phyloP scores from a whole-genome alignment of 192 early-diverging fungal species.

The Coemansia sp. region DNA sequence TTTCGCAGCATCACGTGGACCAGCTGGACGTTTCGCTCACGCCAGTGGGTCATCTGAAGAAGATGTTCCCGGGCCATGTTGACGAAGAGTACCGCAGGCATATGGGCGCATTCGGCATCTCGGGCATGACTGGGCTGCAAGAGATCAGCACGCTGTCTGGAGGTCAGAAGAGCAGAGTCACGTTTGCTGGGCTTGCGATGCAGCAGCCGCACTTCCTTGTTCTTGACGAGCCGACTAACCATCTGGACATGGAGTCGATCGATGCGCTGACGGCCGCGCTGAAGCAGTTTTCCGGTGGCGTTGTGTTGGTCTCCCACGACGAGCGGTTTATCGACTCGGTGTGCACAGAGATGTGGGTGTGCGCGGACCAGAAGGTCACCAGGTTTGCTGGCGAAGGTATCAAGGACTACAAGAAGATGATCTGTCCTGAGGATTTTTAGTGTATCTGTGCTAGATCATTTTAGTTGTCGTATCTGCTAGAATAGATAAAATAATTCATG shows the following conservation, averaged over 20 bases:
- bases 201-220: conserved; percentile 89
- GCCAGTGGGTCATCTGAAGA: conserved; percentile 85
- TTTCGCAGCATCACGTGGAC: conserved; percentile 98
- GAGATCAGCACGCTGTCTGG: conserved; percentile 92
- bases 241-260: conserved; percentile 89
- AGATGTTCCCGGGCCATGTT: conserved; percentile 82
- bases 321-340: conserved; percentile 89
- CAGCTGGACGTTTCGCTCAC: conserved; percentile 84
- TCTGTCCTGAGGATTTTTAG: conserved; percentile 39
- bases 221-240: conserved; percentile 97
- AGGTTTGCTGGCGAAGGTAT: conserved; percentile 87
- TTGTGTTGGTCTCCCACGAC: conserved; percentile 97
- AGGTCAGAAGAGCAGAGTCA: conserved; percentile 95
- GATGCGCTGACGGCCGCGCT: conserved; percentile 89
- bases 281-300: conserved; percentile 86
- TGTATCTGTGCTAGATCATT: not conserved
- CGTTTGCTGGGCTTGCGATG: conserved; percentile 92
- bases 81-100: conserved; percentile 97
- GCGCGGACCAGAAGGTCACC: conserved; percentile 75
- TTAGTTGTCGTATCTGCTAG: not conserved
- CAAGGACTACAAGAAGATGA: conserved; percentile 72
- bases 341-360: conserved; percentile 92
- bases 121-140: conserved; percentile 94
- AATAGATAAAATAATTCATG: not conserved
- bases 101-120: conserved; percentile 92